Conservation (phyloP, 495 filamentous ascomycete species). For the Penicillium soppii region DNA sequence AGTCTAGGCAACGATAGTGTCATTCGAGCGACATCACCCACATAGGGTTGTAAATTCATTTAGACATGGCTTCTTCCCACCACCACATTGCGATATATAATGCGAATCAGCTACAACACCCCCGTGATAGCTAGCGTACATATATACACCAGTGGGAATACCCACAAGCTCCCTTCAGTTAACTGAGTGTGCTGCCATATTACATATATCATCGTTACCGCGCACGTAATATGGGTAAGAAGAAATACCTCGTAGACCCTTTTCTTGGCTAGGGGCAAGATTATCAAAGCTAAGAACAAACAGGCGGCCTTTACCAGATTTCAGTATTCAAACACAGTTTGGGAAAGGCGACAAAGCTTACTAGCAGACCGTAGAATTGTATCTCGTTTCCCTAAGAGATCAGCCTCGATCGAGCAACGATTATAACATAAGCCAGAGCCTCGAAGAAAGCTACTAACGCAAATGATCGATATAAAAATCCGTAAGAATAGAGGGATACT, state of each 20-base stretch:
- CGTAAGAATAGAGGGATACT: conserved; percentile 23
- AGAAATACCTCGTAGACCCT: conserved; percentile 24
- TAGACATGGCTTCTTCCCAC: conserved; percentile 7
- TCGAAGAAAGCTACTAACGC: conserved; percentile 18
- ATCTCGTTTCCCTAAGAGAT: conserved; percentile 4
- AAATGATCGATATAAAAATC: conserved; percentile 20
- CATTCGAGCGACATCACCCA: conserved; percentile 8
- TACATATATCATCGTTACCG: conserved; percentile 7
- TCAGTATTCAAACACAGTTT: neutral
- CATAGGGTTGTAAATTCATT: conserved; percentile 1
- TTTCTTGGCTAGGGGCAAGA: conserved; percentile 16
- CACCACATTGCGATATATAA: conserved; percentile 14
- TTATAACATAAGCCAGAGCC: conserved; percentile 11
- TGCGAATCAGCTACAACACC: conserved; percentile 6
- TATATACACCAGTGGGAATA: conserved; percentile 1
- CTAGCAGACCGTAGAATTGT: conserved; percentile 16
- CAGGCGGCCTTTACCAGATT: conserved; percentile 5
- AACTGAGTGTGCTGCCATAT: conserved; percentile 11
- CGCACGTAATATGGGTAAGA: conserved; percentile 16
- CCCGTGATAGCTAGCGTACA: conserved; percentile 2
- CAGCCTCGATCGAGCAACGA: conserved; percentile 1
- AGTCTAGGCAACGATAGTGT: conserved; percentile 23
- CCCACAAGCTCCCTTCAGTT: neutral
- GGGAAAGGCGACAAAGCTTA: neutral
- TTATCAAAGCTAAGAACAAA: conserved; percentile 15